phyloP scores from a whole-genome alignment of 768 basidiomycete species.

The Amyloporia xantha region DNA sequence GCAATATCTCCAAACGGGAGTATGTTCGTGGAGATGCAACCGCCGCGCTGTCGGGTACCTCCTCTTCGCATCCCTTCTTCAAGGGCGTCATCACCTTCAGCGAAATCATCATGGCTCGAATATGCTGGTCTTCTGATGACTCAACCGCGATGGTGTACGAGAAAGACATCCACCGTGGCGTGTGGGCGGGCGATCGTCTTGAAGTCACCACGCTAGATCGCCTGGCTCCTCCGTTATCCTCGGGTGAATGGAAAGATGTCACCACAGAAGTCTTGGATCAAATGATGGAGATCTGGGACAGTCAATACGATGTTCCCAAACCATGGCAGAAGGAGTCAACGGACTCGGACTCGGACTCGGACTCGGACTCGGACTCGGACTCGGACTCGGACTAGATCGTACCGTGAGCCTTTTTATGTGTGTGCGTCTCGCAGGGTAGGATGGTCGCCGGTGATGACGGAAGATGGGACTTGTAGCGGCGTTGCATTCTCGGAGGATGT shows the following conservation, averaged over 20 bases:
- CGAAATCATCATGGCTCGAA: background rate
- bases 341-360: too few relatives aligned
- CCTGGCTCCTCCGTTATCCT: background rate
- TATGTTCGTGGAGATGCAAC: conserved; percentile 4
- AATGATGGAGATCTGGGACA: background rate
- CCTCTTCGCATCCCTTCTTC: background rate
- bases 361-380: too few relatives aligned
- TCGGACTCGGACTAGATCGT: too few relatives aligned
- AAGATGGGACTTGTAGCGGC: too few relatives aligned
- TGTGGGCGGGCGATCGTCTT: conserved; percentile 19
- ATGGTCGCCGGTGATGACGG: too few relatives aligned
- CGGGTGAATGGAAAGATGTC: background rate
- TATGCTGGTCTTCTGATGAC: conserved; percentile 11
- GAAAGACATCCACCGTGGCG: conserved; percentile 12
- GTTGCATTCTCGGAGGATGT: too few relatives aligned
- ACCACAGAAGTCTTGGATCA: background rate
- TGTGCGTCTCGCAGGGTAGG: too few relatives aligned
- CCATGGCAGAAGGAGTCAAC: too few relatives aligned
- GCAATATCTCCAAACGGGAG: conserved; percentile 8
- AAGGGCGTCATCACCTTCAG: background rate
- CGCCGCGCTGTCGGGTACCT: background rate
- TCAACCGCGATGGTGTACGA: conserved; percentile 8
- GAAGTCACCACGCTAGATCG: conserved; percentile 7
- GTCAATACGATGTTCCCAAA: too few relatives aligned
- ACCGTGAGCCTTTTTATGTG: too few relatives aligned